Evolutionary conservation across 805 yeast genomes (phyloP).

Genomic region (Zygotorulaspora sp.): DNA sequence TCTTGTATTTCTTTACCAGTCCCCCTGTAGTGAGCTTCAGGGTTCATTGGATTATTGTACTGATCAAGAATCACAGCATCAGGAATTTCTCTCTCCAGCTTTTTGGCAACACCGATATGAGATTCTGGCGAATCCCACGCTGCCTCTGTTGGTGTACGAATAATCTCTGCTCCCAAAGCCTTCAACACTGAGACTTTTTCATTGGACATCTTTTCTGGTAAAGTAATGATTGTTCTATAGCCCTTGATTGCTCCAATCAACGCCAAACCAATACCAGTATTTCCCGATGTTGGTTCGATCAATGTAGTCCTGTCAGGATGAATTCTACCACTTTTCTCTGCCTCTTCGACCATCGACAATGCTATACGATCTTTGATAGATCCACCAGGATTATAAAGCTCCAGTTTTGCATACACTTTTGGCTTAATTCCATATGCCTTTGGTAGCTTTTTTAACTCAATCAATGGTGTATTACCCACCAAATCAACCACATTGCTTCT

Average conservation of each 20-base stretch:
- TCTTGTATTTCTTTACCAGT: conserved; percentile 85
- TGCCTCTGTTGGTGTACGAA: conserved; percentile 88
- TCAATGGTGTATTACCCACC: conserved; percentile 83
- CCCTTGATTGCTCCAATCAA: conserved; percentile 83
- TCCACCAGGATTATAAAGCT: conserved; percentile 84
- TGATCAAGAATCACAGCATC: conserved; percentile 82
- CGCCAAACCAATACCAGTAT: conserved; percentile 88
- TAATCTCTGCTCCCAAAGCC: conserved; percentile 86
- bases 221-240: conserved; percentile 78
- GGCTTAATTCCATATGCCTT: conserved; percentile 73
- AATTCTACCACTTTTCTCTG: conserved; percentile 70
- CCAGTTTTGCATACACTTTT: conserved; percentile 66
- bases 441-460: conserved; percentile 70
- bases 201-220: conserved; percentile 90
- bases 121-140: conserved; percentile 92
- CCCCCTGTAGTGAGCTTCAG: conserved; percentile 77
- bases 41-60: conserved; percentile 73
- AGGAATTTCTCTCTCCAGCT: conserved; percentile 76
- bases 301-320: conserved; percentile 75
- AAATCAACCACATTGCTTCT: conserved; percentile 56
- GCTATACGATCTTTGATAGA: conserved; percentile 88
- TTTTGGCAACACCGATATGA: conserved; percentile 82
- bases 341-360: conserved; percentile 78
- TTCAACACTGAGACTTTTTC: conserved; percentile 84
- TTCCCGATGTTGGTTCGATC: conserved; percentile 88